Conservation (phyloP, 345 rosid species). For the Adansonia digitata region DNA sequence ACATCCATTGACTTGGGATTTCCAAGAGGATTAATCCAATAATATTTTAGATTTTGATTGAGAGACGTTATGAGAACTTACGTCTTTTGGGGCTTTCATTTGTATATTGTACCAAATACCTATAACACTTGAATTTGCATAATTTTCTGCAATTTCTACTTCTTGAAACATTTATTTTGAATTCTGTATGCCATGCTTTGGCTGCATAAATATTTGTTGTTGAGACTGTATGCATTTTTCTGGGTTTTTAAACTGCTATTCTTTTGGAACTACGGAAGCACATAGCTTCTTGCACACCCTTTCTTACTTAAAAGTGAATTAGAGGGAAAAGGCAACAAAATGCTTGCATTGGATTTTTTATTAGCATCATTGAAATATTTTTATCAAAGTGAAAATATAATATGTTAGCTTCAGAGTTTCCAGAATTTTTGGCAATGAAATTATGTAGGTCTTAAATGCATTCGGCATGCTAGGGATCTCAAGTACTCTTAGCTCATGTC, state of each 20-base stretch:
- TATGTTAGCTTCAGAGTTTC: background rate
- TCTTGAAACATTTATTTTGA: background rate
- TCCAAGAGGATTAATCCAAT: background rate
- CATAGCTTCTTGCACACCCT: background rate
- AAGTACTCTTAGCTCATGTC: background rate
- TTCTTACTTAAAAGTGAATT: background rate
- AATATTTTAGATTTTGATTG: background rate
- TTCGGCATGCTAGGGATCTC: background rate
- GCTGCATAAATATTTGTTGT: background rate
- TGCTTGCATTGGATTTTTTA: background rate
- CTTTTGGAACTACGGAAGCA: background rate
- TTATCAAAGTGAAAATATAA: background rate
- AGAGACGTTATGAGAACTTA: background rate
- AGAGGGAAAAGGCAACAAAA: background rate
- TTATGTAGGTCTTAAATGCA: background rate
- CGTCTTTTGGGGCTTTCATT: background rate
- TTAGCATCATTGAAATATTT: background rate
- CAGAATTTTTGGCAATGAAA: background rate
- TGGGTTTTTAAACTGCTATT: background rate
- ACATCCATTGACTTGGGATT: conserved; percentile 14
- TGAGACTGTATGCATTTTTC: background rate
- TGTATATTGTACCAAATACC: background rate
- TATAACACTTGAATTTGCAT: background rate
- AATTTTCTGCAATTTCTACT: background rate
- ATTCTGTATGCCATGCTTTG: background rate